A percentile compares a stretch with the other conserved stretches of the same genome.
These are phyloP conservation scores for Cladosporium cucumerinum DNA, from an alignment of 2,329 filamentous ascomycete species.

Conservation along the genomic window DNA sequence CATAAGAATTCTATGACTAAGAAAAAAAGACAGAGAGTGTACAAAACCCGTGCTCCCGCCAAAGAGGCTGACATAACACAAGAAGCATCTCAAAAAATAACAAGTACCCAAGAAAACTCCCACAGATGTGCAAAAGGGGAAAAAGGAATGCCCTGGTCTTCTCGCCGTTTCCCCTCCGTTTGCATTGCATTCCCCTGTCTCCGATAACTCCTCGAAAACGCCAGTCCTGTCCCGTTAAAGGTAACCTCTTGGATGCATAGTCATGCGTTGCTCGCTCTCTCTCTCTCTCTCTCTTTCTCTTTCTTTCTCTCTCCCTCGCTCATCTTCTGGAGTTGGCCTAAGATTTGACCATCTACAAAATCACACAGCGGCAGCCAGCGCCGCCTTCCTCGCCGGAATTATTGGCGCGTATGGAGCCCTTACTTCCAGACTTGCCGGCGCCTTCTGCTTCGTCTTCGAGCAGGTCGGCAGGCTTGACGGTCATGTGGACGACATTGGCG, in stretches of 20 bases:
- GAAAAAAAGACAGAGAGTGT: neutral
- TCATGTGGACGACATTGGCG: slow-evolving; percentile 92
- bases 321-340: no score
- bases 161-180: neutral
- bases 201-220: neutral
- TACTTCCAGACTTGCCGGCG: slow-evolving; percentile 66
- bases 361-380: slow-evolving; percentile 62
- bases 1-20: neutral
- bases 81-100: neutral
- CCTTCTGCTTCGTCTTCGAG: slow-evolving; percentile 72
- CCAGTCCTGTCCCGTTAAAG: neutral
- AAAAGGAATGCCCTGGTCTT: neutral
- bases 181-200: neutral
- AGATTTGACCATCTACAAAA: slow-evolving; percentile 45
- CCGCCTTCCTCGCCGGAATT: slow-evolving; percentile 55
- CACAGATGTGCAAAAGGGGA: neutral
- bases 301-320: no score
- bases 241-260: neutral
- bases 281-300: no score
- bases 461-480: slow-evolving; percentile 78
- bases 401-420: slow-evolving; percentile 40
- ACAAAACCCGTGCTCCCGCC: neutral
- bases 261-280: neutral
- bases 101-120: neutral
- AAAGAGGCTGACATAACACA: neutral